These are phyloP conservation scores for Pseudotulostoma volvatum DNA, from an alignment of 495 filamentous ascomycete genomes.

Conservation along the genomic window DNA sequence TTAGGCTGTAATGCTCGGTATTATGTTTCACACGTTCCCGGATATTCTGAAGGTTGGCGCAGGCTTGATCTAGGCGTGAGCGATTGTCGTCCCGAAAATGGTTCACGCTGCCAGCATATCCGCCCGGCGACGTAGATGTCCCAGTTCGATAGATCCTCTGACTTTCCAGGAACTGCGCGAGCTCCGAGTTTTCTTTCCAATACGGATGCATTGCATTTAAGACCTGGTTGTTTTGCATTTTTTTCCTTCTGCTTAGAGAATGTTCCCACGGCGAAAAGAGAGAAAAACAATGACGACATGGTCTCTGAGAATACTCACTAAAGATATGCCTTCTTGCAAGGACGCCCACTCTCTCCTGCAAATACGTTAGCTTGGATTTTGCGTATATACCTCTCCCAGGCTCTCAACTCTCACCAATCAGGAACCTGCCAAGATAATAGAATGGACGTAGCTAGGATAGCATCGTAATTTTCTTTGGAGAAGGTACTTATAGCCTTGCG, in stretches of 20 bases:
- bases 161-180: conserved; percentile 68
- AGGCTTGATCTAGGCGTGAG: conserved; percentile 41
- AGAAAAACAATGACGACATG: no score
- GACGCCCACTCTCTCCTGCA: conserved; percentile 79
- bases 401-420: conserved; percentile 62
- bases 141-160: conserved; percentile 33
- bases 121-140: background rate
- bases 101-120: conserved; percentile 27
- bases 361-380: conserved; percentile 18
- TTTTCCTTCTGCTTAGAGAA: background rate
- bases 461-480: conserved; percentile 75
- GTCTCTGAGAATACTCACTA: conserved; percentile 38
- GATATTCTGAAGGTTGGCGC: conserved; percentile 41
- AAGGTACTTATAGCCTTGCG: conserved; percentile 76
- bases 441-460: conserved; percentile 80
- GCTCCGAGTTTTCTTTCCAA: conserved; percentile 80
- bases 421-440: conserved; percentile 91
- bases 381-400: no score
- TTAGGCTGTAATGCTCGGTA: conserved; percentile 54
- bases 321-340: conserved; percentile 79
- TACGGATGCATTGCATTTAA: conserved; percentile 71
- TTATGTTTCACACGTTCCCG: conserved; percentile 55
- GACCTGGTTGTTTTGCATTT: conserved; percentile 39
- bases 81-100: conserved; percentile 43
- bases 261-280: no score